phyloP scores from a whole-genome alignment of 176 grass and related monocot species.

The Tuctoria greenei region DNA sequence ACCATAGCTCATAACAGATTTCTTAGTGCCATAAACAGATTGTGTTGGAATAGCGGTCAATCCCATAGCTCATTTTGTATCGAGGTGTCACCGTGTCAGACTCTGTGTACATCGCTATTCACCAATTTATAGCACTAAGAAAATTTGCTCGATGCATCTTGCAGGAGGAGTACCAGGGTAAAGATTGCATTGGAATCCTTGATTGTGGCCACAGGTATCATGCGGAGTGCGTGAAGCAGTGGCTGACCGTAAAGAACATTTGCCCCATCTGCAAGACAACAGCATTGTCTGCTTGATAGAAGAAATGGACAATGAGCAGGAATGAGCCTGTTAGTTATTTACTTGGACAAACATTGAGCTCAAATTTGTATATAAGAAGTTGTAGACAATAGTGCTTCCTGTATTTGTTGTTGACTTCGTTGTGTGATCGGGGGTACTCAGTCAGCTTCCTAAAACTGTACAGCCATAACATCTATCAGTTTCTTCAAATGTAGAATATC shows the following conservation, averaged over 20 bases:
- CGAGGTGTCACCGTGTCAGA: background rate
- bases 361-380: constrained; percentile 63
- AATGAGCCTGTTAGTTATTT: constrained; percentile 41
- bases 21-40: background rate
- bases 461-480: constrained; percentile 57
- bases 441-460: constrained; percentile 67
- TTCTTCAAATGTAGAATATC: constrained; percentile 63
- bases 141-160: constrained; percentile 2
- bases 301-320: constrained; percentile 39
- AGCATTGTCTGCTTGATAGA: constrained; percentile 46
- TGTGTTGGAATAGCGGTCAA: background rate
- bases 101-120: background rate
- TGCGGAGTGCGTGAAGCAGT: constrained; percentile 57
- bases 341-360: constrained; percentile 48
- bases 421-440: constrained; percentile 48
- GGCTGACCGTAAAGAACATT: constrained; percentile 65
- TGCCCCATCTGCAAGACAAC: constrained; percentile 77
- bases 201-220: constrained; percentile 73
- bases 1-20: background rate
- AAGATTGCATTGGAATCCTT: constrained; percentile 54
- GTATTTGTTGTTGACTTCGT: constrained; percentile 47
- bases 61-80: background rate
- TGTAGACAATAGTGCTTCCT: constrained; percentile 55
- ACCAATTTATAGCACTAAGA: constrained; percentile 15
- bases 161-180: constrained; percentile 56